Percentiles rank a stretch among this genome's conserved stretches.
These are phyloP conservation scores for Trifolium fragiferum DNA, from an alignment of 306 rosid species.

Conservation along the genomic window DNA sequence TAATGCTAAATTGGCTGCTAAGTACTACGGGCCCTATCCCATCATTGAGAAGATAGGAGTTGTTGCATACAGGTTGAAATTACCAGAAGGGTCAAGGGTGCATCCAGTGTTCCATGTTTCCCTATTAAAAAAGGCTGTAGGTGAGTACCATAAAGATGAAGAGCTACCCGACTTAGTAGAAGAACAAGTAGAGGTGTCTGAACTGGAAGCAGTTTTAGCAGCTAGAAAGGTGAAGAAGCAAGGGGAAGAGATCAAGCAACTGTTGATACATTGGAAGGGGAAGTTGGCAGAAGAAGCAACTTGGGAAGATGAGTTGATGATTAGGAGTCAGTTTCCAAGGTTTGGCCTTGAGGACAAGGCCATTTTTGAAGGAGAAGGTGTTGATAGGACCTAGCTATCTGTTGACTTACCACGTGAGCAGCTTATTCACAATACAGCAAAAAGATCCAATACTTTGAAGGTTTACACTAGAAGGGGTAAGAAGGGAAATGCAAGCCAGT, in stretches of 20 bases:
- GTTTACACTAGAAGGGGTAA: too few relatives aligned
- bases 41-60: too few relatives aligned
- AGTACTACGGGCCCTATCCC: neutral
- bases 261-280: neutral
- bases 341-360: neutral
- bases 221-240: neutral
- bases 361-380: neutral
- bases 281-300: neutral
- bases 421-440: too few relatives aligned
- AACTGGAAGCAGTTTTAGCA: neutral
- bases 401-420: too few relatives aligned
- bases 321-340: neutral
- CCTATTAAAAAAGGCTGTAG: too few relatives aligned
- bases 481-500: too few relatives aligned
- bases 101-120: too few relatives aligned
- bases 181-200: neutral
- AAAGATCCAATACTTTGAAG: too few relatives aligned
- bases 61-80: too few relatives aligned
- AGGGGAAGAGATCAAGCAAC: neutral
- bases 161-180: too few relatives aligned
- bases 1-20: neutral
- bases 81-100: too few relatives aligned
- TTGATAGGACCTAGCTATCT: neutral
- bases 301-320: neutral
- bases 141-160: too few relatives aligned